Evolutionary conservation across 345 rosid genomes (phyloP).

Genomic region (Lumnitzera littorea): DNA sequence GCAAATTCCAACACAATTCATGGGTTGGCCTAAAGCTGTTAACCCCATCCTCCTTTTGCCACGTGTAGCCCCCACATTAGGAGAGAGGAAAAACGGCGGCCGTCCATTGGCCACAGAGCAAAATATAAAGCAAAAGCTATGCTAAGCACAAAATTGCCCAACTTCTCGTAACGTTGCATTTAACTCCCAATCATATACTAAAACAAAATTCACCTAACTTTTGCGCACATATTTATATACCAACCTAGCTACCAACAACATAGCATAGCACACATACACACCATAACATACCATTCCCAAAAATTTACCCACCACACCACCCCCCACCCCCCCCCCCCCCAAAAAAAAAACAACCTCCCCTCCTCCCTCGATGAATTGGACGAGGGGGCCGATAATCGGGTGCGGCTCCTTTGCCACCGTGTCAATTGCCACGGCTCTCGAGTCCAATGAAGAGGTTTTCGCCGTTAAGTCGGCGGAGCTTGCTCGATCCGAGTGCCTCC

Average conservation of each 20-base stretch:
- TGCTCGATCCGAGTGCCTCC: conserved; percentile 25
- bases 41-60: conserved; percentile 14
- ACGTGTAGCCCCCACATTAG: conserved; percentile 15
- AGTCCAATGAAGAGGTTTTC: conserved; percentile 23
- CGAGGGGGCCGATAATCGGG: conserved; percentile 40
- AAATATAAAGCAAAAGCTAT: conserved; percentile 12
- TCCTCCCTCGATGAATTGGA: conserved; percentile 40
- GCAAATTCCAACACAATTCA: not conserved
- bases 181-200: no score
- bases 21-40: conserved; percentile 13
- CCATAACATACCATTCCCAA: not conserved
- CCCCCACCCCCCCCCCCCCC: no score
- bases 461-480: conserved; percentile 52
- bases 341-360: no score
- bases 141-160: conserved; percentile 2
- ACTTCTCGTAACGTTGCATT: not conserved
- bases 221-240: not conserved
- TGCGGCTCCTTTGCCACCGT: conserved; percentile 54
- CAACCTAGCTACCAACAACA: not conserved
- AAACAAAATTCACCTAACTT: not conserved
- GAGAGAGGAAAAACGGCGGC: conserved; percentile 25
- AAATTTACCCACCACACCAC: no score
- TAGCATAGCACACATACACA: not conserved
- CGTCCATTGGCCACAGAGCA: conserved; percentile 26
- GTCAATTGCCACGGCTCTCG: conserved; percentile 20